Conservation (phyloP, 176 grass and related monocot species). For the Bonia amplexicaulis region DNA sequence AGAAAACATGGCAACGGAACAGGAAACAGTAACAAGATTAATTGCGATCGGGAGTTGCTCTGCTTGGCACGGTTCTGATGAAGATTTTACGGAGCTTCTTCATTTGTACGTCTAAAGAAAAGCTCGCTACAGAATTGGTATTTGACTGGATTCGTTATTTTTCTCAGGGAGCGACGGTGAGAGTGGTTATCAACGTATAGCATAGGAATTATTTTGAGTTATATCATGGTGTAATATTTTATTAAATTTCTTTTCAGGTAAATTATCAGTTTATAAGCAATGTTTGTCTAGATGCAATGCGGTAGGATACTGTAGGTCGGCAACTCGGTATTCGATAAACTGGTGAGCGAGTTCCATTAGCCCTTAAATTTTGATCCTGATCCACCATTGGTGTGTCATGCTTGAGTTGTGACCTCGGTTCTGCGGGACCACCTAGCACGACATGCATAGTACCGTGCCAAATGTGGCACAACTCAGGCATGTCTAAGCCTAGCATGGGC, state of each 20-base stretch:
- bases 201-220: not conserved
- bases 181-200: not conserved
- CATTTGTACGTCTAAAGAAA: not conserved
- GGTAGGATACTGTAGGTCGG: too few relatives aligned
- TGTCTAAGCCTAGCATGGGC: too few relatives aligned
- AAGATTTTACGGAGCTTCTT: not conserved
- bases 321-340: too few relatives aligned
- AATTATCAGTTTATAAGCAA: too few relatives aligned
- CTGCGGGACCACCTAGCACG: too few relatives aligned
- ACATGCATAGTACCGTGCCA: too few relatives aligned
- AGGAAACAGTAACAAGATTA: not conserved
- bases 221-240: not conserved
- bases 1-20: not conserved
- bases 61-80: not conserved
- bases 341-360: too few relatives aligned
- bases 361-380: too few relatives aligned
- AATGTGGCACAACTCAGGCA: too few relatives aligned
- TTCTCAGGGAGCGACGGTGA: slow-evolving; percentile 37
- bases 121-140: not conserved
- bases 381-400: too few relatives aligned
- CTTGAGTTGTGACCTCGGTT: too few relatives aligned
- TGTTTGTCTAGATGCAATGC: too few relatives aligned
- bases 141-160: not conserved
- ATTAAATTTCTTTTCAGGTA: not conserved
- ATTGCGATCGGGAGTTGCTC: not conserved